Conservation (phyloP, 2,329 filamentous ascomycete species). For the Didymosphaeria variabile region DNA sequence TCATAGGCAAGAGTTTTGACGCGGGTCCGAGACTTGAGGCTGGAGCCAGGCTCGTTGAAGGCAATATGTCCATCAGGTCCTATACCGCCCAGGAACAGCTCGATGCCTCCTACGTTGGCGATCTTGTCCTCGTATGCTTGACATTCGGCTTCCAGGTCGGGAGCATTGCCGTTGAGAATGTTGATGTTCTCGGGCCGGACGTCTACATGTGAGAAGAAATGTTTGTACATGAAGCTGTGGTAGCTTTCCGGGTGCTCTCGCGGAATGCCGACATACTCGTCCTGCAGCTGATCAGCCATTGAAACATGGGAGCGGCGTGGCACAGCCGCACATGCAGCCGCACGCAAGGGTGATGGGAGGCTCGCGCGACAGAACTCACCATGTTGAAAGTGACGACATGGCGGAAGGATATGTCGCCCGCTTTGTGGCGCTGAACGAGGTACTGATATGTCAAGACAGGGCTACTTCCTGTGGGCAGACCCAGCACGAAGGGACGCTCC, state of each 20-base stretch:
- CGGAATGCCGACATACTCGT: conserved; percentile 86
- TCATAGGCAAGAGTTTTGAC: conserved; percentile 90
- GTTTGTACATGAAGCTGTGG: conserved; percentile 92
- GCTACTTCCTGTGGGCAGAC: conserved; percentile 83
- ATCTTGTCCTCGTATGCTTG: conserved; percentile 82
- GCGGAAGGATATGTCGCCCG: conserved; percentile 80
- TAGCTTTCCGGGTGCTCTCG: conserved; percentile 86
- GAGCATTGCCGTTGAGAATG: conserved; percentile 82
- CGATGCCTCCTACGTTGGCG: conserved; percentile 77
- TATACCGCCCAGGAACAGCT: conserved; percentile 85
- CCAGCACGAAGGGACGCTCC: conserved; percentile 80
- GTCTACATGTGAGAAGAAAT: conserved; percentile 88
- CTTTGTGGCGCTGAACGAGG: conserved; percentile 75
- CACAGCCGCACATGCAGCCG: conserved; percentile 17
- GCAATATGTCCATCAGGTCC: conserved; percentile 88
- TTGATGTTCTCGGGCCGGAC: conserved; percentile 84
- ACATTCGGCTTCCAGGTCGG: conserved; percentile 79
- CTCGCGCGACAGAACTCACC: conserved; percentile 59
- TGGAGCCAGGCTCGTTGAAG: conserved; percentile 89
- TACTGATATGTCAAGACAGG: conserved; percentile 80
- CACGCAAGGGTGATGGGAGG: conserved; percentile 25
- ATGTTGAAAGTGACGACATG: conserved; percentile 94
- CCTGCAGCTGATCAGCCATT: conserved; percentile 57
- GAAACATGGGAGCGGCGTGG: conserved; percentile 28
- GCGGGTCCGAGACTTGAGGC: conserved; percentile 77